Conservation (phyloP, 2,329 filamentous ascomycete species). For the Colletotrichum truncatum region DNA sequence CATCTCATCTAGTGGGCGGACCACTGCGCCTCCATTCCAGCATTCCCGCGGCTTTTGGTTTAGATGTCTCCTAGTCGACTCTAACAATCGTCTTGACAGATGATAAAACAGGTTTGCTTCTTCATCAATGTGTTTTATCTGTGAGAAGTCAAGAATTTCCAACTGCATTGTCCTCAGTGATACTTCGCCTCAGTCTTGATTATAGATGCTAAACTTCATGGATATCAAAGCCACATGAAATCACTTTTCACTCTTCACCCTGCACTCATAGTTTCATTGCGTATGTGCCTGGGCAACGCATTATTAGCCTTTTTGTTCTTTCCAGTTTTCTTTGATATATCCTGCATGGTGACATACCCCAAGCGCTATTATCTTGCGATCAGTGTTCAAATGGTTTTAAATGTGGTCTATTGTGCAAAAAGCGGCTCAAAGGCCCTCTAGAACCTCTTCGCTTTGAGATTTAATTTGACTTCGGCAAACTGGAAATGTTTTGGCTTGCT, state of each 20-base stretch:
- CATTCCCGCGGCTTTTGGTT: constrained; percentile 29
- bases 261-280: background rate
- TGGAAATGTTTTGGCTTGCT: background rate
- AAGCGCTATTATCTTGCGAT: constrained; percentile 11
- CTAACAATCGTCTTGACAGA: constrained; percentile 21
- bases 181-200: constrained; percentile 16
- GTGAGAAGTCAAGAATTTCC: constrained; percentile 11
- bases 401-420: constrained; percentile 24
- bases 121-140: constrained; percentile 16
- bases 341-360: constrained; percentile 25
- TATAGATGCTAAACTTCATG: constrained; percentile 3
- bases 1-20: constrained; percentile 35
- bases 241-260: no score
- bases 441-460: constrained; percentile 17
- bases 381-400: constrained; percentile 23
- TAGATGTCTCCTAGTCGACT: constrained; percentile 32
- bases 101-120: constrained; percentile 24
- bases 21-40: constrained; percentile 33
- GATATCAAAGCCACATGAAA: no score
- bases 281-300: background rate
- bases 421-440: constrained; percentile 3
- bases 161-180: constrained; percentile 29
- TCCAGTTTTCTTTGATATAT: constrained; percentile 29
- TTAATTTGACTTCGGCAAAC: background rate
- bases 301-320: constrained; percentile 1